Evolutionary conservation across 1,284 basidiomycete species (phyloP), one percentile per base, ranked within the genome.

Genomic region (Cutaneotrichosporon spelunceum): DNA sequence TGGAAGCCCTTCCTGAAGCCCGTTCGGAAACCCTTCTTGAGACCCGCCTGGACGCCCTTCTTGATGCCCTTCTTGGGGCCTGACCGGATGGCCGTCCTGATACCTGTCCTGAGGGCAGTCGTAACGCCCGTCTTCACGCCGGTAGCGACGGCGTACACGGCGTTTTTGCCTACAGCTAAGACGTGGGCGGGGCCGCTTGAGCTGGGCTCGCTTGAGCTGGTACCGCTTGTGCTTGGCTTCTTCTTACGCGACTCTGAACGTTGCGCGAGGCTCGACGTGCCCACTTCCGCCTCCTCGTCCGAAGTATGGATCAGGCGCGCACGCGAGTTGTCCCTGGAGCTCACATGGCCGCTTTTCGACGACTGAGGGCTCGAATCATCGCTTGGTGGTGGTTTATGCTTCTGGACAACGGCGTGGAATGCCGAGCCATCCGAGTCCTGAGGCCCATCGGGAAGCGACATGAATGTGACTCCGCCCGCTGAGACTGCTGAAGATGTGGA

Each of bases 401-500:
- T 33, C 8, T 33, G 30, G 13, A 61, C 49, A n/a, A 42, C n/a
- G 1, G 53, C 55, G 23, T 50, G 42, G 21, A 72, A 61, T 3
- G 48, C 57, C 9, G 59, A 61, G 4, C 24, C 16, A n/a, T 60
- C 34, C 23, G 49, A 23, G 34, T 19, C n/a, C 6, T 34, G 9
- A 23, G 42, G 13, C 14, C 34, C 39, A 16, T 66, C 56, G 1
- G 69, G 68, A 11, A 73, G 73, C 7, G 75, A 75, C 30, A 76
- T 72, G 52, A 76, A 76, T 0, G 71, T 66, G 10, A 74, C 75
- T 33, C 71, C 69, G 1, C 52, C 52, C 11, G 52, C 39, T 23
- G 52, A 53, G n/a, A 33, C 52, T 5, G 52, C 39, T 23, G 52
- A 53, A 13, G 72, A 39, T 10, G 45, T 49, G 4, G 56, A 53